Conservation (phyloP, 177 flowering plant species). For the Viscum album region DNA sequence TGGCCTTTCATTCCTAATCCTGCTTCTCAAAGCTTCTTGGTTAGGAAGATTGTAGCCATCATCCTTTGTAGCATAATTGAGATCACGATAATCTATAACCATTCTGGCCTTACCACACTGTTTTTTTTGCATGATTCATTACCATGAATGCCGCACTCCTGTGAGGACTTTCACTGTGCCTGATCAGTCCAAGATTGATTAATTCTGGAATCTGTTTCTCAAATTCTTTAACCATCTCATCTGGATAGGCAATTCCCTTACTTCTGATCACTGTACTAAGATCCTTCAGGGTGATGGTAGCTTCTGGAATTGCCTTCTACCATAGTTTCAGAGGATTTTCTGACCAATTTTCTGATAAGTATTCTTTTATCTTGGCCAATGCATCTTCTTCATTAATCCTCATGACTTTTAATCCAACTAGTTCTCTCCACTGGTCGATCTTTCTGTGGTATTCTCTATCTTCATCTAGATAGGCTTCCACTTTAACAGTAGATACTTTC, state of each 20-base stretch:
- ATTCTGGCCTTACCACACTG: not conserved
- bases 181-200: not conserved
- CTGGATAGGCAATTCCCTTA: not conserved
- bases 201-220: not conserved
- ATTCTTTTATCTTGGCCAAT: too few species aligned
- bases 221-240: not conserved
- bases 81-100: not conserved
- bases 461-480: too few species aligned
- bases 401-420: too few species aligned
- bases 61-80: not conserved
- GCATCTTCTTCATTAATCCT: too few species aligned
- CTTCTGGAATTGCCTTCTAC: not conserved
- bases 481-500: too few species aligned
- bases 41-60: not conserved
- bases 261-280: not conserved
- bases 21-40: not conserved
- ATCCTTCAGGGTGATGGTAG: not conserved
- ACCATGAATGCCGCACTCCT: not conserved
- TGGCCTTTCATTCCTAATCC: not conserved
- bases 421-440: too few species aligned
- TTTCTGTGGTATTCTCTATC: too few species aligned
- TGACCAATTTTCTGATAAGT: not conserved
- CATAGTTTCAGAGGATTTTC: not conserved
- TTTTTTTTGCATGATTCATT: not conserved
- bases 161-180: not conserved